A percentile compares a stretch with the other conserved stretches of the same genome.
Evolutionary conservation across 305 asterid species (phyloP).

Genomic region (Striga hermonthica): DNA sequence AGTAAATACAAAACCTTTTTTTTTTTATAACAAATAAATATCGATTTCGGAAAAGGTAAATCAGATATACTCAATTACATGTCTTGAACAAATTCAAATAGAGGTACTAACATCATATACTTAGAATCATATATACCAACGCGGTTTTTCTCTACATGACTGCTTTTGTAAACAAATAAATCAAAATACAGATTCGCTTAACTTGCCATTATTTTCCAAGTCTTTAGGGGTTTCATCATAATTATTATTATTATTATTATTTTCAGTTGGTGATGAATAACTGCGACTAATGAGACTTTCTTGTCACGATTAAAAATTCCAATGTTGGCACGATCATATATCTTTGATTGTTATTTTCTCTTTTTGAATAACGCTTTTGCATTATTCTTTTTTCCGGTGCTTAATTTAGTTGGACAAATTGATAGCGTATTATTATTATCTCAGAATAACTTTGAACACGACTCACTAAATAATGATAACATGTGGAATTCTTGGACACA

Average conservation of each 20-base stretch:
- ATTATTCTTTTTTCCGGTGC: not conserved
- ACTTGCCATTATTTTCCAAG: slow-evolving; percentile 21
- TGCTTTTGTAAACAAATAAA: slow-evolving; percentile 7
- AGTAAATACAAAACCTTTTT: too few species aligned
- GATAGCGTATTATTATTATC: slow-evolving; percentile 18
- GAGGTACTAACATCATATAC: not conserved
- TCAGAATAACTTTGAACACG: slow-evolving; percentile 7
- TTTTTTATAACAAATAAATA: too few species aligned
- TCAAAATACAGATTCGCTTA: slow-evolving; percentile 23
- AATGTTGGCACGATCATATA: slow-evolving; percentile 36
- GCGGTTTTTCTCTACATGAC: slow-evolving; percentile 27
- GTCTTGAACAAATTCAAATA: slow-evolving; percentile 23
- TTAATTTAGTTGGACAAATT: not conserved
- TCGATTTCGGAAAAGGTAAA: too few species aligned
- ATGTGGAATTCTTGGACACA: slow-evolving; percentile 14
- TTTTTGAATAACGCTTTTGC: not conserved
- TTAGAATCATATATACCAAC: slow-evolving; percentile 8
- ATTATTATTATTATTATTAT: not conserved
- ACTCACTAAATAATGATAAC: slow-evolving; percentile 25
- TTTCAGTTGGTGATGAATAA: slow-evolving; percentile 40
- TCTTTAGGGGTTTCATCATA: slow-evolving; percentile 25
- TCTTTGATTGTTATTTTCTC: slow-evolving; percentile 32
- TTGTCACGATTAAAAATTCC: slow-evolving; percentile 21
- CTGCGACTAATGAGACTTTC: slow-evolving; percentile 41
- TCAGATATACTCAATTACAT: slow-evolving; percentile 24